Conservation (phyloP, 1,139 yeast species). For the Scheffersomyces titani region DNA sequence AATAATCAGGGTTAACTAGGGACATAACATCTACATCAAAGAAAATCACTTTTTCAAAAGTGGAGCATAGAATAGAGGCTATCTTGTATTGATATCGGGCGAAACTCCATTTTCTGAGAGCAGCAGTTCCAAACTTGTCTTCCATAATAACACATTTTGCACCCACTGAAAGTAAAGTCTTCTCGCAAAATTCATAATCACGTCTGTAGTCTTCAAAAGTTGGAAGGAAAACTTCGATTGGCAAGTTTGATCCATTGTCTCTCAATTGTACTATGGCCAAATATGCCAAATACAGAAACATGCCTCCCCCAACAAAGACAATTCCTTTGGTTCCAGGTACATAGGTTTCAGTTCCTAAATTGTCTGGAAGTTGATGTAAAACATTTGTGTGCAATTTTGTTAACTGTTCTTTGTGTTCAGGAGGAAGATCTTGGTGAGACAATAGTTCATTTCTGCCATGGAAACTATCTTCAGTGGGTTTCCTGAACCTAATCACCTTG, state of each 20-base stretch:
- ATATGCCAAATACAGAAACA: no score
- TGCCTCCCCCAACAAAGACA: no score
- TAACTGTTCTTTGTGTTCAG: not conserved
- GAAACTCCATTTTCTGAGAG: conserved; percentile 1
- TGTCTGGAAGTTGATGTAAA: no score
- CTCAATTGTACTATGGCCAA: no score
- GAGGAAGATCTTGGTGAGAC: not conserved
- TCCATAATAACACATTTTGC: conserved; percentile 31
- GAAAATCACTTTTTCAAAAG: conserved; percentile 16
- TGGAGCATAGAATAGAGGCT: conserved; percentile 16
- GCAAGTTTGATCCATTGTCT: no score
- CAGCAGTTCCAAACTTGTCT: conserved; percentile 1
- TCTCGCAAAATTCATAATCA: conserved; percentile 29
- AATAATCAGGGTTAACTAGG: conserved; percentile 12
- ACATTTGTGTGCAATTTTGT: no score
- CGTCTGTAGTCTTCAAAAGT: conserved; percentile 13
- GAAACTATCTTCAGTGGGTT: not conserved
- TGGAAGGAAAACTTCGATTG: no score
- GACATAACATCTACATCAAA: conserved; percentile 17
- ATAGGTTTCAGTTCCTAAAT: no score
- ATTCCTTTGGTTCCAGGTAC: no score
- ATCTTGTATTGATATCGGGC: conserved; percentile 15
- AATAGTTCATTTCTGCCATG: not conserved
- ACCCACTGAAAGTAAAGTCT: conserved; percentile 23
- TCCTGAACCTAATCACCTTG: not conserved